phyloP scores from a whole-genome alignment of 805 yeast species.

The Geotrichum ghanense region DNA sequence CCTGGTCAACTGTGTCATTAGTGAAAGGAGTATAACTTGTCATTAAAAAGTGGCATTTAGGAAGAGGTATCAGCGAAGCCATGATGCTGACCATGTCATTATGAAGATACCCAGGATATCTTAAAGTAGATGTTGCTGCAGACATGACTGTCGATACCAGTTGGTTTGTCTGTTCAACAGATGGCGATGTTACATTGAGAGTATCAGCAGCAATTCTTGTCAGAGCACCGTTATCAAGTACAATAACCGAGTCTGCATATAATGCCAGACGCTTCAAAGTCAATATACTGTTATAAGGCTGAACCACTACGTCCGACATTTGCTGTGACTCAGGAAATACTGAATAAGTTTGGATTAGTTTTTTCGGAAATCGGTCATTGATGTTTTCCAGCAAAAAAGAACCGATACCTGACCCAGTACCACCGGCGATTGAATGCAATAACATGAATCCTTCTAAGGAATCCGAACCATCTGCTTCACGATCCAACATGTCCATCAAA shows the following conservation, averaged over 20 bases:
- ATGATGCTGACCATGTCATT: constrained; percentile 72
- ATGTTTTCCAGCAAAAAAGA: constrained; percentile 67
- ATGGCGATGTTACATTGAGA: constrained; percentile 45
- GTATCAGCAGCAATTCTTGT: constrained; percentile 57
- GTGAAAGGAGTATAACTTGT: constrained; percentile 72
- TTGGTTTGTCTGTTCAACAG: constrained; percentile 72
- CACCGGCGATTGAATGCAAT: constrained; percentile 94
- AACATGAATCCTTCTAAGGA: constrained; percentile 83
- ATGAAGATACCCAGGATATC: constrained; percentile 89
- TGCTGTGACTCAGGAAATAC: constrained; percentile 73
- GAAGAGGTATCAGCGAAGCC: constrained; percentile 76
- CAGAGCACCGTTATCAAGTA: constrained; percentile 83
- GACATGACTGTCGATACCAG: constrained; percentile 78
- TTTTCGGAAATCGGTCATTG: constrained; percentile 73
- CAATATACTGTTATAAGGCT: constrained; percentile 84
- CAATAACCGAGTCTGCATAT: constrained; percentile 76
- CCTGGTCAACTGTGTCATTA: constrained; percentile 45
- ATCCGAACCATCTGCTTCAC: constrained; percentile 86
- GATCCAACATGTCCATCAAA: constrained; percentile 71
- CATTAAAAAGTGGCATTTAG: constrained; percentile 63
- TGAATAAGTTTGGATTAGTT: constrained; percentile 72
- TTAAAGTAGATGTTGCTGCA: constrained; percentile 70
- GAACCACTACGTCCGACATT: constrained; percentile 93
- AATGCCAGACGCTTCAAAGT: constrained; percentile 75
- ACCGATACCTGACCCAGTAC: constrained; percentile 96